Evolutionary conservation across 2,329 filamentous ascomycete species (phyloP).

Genomic region (Fusarium luffae): DNA sequence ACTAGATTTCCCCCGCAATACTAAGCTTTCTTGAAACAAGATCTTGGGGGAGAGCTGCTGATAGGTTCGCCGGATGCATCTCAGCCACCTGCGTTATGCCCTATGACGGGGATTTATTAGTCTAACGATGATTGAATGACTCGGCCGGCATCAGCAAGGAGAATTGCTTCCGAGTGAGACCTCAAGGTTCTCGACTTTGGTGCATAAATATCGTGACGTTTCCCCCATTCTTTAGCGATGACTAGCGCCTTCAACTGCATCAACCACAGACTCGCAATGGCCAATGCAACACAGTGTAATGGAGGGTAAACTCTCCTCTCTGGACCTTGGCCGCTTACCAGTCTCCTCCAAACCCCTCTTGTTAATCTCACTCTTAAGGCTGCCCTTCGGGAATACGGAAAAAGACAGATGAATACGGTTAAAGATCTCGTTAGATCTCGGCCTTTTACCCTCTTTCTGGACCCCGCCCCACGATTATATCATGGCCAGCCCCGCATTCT

Average conservation of each 20-base stretch:
- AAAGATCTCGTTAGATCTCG: constrained; percentile 19
- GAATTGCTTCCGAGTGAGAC: not conserved
- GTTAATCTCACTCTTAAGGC: not conserved
- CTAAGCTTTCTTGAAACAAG: not conserved
- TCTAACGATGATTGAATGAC: not conserved
- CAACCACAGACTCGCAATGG: not conserved
- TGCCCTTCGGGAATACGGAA: constrained; percentile 10
- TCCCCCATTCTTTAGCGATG: not conserved
- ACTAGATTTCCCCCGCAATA: not conserved
- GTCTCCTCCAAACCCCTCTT: constrained; percentile 24
- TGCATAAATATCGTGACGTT: not conserved
- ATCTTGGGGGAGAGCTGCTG: not conserved
- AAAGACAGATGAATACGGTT: constrained; percentile 15
- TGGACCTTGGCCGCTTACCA: not conserved
- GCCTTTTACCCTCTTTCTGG: constrained; percentile 13
- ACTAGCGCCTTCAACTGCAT: not conserved
- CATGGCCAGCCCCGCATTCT: constrained; percentile 27
- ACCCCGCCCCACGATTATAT: constrained; percentile 21
- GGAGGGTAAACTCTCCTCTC: not conserved
- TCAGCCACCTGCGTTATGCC: not conserved
- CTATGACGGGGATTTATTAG: too few species aligned
- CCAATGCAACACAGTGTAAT: constrained; percentile 20
- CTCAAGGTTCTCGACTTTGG: not conserved
- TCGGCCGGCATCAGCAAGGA: not conserved
- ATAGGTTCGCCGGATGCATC: not conserved